Base-by-base conservation (phyloP, 345 rosid genomes). In the Gossypium longicalyx region DNA sequence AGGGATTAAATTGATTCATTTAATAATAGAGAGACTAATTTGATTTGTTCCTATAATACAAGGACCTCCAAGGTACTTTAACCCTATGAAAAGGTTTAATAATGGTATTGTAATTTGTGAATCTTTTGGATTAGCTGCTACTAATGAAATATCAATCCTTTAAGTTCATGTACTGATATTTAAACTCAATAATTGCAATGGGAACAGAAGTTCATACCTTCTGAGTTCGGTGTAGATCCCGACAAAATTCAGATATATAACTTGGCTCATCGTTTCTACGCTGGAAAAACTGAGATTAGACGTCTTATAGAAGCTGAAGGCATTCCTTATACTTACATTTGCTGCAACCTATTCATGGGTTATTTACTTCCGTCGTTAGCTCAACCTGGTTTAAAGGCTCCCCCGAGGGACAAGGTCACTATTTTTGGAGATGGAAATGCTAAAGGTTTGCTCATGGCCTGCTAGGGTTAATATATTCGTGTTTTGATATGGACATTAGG, bases 191-290 rank as follows among this genome's bases (percentile, higher is more conserved):
- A 49, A 54, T 76, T 20, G 60, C 47, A 60, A 61, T 66, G 43
- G 45, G 79, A 84, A 71, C 82, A 93, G 98, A 90, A 89, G 82
- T 93, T 93, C 80, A 81, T 93, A 58, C 98, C 97, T 57, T 89
- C 97, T 1, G 95, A 93, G 59, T 93, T 89, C 72, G 98, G 98
- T 76, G 83, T 86, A 43, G 87, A 93, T 82, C 85, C 97, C 2
- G 90, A 90, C 53, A 87, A 85, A 85, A 75, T 77, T 60, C 92
- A 85, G 75, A 81, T 93, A 72, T 83, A 86, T 2, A 87, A 78
- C 74, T 79, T 93, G 78, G 92, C 82, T 76, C 62, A 86, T 49
- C 77, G 80, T 25, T 93, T 90, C 84, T 93, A 91, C 68, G 71
- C 86, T 0, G 78, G 82, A 67, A 91, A 82, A 81, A 77, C 87